Base-by-base conservation (phyloP, 2,329 filamentous ascomycete species). In the Rhinocladiella mackenziei region DNA sequence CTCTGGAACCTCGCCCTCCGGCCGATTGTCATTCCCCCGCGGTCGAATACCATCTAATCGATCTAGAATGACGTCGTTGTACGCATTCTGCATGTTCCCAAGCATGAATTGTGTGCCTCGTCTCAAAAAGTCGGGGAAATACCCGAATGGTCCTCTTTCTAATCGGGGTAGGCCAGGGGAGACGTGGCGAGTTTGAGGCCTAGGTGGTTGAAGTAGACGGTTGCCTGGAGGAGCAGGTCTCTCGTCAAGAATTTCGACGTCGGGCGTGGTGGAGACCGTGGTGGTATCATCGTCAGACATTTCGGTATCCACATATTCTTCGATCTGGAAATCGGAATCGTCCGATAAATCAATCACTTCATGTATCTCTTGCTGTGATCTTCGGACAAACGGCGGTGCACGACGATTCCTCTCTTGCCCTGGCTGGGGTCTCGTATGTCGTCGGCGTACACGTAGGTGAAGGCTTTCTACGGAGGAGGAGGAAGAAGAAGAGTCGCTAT, bases 301-400 rank as follows among this genome's bases (percentile, higher is more conserved):
- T 17, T 50, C 43, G 14, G 13, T 34, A 4, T 33, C 15, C 17
- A 31, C 40, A 15, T 33, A 41, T 5, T 38, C 34, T 29, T 48
- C 43, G 34, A 43, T 50, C 45, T 48, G 35, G 20, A 44, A 62
- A n/a, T 69, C 67, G 1, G 67, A 61, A 5, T 72, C 71, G 17
- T 68, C 62, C 11, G 71, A 73, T 14, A 74, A 57, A 53, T 74
- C 70, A 23, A 74, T 72, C 6, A 71, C 61, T 37, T 67, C 62
- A 33, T 61, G 59, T 8, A 45, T 48, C n/a, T 39, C 29, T 23
- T 44, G 29, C 25, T 31, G 38, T 35, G 8, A 6, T 26, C 45
- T 13, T 28, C 17, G 17, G 9, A 14, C 39, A 18, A 51, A 48
- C 4, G 44, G 49, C 8, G 49, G 44, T 19, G 49, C 49, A 26